phyloP scores from a whole-genome alignment of 2,329 filamentous ascomycete genomes.

The Pyricularia sp. region DNA sequence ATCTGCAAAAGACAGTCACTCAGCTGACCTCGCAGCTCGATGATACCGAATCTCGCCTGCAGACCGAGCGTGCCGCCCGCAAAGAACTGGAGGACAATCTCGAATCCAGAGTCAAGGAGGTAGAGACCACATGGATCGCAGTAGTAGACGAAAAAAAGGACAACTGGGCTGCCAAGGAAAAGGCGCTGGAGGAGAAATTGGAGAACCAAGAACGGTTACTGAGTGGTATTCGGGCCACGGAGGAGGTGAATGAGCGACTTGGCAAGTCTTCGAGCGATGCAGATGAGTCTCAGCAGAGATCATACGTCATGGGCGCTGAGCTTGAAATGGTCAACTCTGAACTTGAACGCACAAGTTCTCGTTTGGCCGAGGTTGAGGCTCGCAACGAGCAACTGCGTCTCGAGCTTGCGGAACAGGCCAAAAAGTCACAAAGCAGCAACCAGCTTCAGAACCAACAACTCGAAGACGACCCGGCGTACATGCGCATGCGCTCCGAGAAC shows the following conservation, averaged over 20 bases:
- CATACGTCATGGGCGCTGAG: conserved; percentile 74
- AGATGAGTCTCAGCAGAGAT: conserved; percentile 45
- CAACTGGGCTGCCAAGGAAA: conserved; percentile 92
- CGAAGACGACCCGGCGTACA: conserved; percentile 83
- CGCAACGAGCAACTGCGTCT: conserved; percentile 89
- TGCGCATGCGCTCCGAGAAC: conserved; percentile 87
- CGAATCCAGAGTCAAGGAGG: conserved; percentile 75
- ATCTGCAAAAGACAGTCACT: conserved; percentile 70
- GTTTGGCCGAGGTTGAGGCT: conserved; percentile 84
- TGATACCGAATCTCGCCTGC: conserved; percentile 69
- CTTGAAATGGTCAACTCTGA: conserved; percentile 90
- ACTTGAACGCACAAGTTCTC: conserved; percentile 76
- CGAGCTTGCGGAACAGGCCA: conserved; percentile 74
- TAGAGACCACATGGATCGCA: conserved; percentile 82
- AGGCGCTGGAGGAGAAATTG: conserved; percentile 81
- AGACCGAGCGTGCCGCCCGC: conserved; percentile 64
- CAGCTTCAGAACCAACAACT: conserved; percentile 44
- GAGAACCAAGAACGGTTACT: conserved; percentile 88
- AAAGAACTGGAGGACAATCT: conserved; percentile 69
- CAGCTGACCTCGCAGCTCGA: conserved; percentile 74
- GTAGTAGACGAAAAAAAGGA: conserved; percentile 89
- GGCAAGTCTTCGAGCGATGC: conserved; percentile 48
- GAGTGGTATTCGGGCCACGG: conserved; percentile 92
- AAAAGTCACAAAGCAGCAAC: conserved; percentile 35
- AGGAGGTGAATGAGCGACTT: conserved; percentile 88